Base-by-base conservation (phyloP, 306 rosid genomes). In the Medicago arabica region DNA sequence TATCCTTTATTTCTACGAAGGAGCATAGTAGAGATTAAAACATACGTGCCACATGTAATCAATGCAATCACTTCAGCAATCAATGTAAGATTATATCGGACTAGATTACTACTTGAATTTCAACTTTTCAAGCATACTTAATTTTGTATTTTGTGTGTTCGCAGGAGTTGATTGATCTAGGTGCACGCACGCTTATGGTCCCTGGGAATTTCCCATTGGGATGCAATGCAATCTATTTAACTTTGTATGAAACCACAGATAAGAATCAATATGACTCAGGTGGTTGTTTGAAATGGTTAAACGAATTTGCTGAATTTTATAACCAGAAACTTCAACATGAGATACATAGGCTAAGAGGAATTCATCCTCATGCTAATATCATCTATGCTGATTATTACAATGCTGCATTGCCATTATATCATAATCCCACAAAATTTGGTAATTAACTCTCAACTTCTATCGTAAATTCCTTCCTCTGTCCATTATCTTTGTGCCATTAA, bases 121-220 rank as follows among this genome's bases (percentile, higher is more conserved):
- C 34, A n/a, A 3, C 11, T 15, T 62, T 61, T 4, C 14, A 31
- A 1, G 3, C 82, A 49, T 38, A 44, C 17, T 31, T 62, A 43
- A 54, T 67, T 13, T 41, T 54, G 18, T 50, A 41, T 9, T 41
- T 40, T 18, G 19, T 65, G 9, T 63, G 19, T 0, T 59, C 69
- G 34, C 67, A 88, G 88, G 87, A 84, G 19, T 75, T 88, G 80
- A 82, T 88, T 67, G 50, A 71, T 58, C 9, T 84, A 18, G 86
- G 92, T 53, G 90, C 88, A 13, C 61, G 66, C n/a, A 88, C 79
- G 5, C 53, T 88, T 4, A 10, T 88, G 61, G 84, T 88, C 18
- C 90, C 90, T 7, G 92, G 92, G 16, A 84, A 75, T 78, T 59
- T 75, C 0, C 90, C 90, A 68, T 2, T 86, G 1, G 92, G 88